Evolutionary conservation across 371 early-diverging fungal species (phyloP).

Genomic region (Rhizopus arrhizus): DNA sequence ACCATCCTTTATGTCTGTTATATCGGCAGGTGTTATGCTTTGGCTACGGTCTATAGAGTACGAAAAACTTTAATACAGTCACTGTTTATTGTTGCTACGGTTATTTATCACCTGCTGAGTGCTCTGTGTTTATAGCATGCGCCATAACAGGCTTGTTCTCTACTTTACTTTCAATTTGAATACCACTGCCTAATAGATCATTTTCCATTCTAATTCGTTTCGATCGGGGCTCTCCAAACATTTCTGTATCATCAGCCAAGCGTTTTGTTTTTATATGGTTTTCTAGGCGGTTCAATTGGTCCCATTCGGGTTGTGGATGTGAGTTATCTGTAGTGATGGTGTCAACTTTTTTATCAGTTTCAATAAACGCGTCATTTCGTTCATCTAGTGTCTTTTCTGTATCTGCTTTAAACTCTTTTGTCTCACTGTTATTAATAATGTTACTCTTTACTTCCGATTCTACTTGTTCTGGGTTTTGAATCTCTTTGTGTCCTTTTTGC

Average conservation of each 20-base stretch:
- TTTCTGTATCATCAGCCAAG: neutral
- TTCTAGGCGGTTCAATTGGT: neutral
- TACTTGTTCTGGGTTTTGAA: too few relatives aligned
- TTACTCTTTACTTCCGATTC: too few relatives aligned
- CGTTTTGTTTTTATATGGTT: neutral
- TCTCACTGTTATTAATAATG: too few relatives aligned
- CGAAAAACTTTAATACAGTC: too few relatives aligned
- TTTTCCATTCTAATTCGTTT: neutral
- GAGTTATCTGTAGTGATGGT: too few relatives aligned
- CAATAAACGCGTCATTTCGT: too few relatives aligned
- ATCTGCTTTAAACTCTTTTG: too few relatives aligned
- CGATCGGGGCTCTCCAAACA: neutral
- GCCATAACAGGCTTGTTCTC: conserved; percentile 4
- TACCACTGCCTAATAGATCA: neutral
- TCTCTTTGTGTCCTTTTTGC: too few relatives aligned
- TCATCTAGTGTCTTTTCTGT: too few relatives aligned
- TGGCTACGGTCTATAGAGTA: conserved; percentile 17
- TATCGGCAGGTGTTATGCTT: conserved; percentile 28
- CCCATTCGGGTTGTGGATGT: too few relatives aligned
- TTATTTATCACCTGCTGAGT: conserved; percentile 21
- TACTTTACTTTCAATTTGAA: neutral
- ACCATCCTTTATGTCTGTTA: conserved; percentile 14
- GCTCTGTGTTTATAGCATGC: conserved; percentile 18
- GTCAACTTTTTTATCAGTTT: too few relatives aligned
- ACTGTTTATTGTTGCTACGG: too few relatives aligned